Evolutionary conservation across 2,329 filamentous ascomycete species (phyloP), one percentile per base, ranked within the genome.

Genomic region (Talaromyces verruculosus): DNA sequence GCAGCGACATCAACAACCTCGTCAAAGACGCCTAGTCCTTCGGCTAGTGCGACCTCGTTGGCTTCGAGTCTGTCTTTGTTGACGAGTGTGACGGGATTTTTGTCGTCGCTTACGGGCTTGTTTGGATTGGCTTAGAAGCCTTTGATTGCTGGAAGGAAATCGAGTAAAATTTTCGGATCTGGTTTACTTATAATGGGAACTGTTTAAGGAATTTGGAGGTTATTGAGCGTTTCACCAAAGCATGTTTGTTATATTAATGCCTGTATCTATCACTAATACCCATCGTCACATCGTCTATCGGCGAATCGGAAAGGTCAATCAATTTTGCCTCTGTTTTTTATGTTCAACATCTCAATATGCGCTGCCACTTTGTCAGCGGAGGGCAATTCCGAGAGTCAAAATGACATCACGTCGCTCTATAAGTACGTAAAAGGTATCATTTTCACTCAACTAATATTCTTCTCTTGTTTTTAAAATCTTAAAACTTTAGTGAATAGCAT

Each of bases 321-420:
- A 35, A 7, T 30, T 11, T 61, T 19, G 19, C 35, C 35, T 39
- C 15, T 3, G 28, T 30, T 13, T 35, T 19, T 30, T 39, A 51
- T 39, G 17, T 49, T 47, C 19, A 51, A 28, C 37, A 39, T 33
- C 47, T 28, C 17, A 49, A 41, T 13, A 55, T 13, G 15, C 10
- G 47, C 37, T 55, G 22, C 51, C 60, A 63, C 45, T 49, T 43
- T 49, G 43, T 37, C 30, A 45, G 13, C 58, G 64, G 64, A 65
- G 37, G 7, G 15, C 19, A 19, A n/a, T 57, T 61, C 64, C 64
- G 64, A 57, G 59, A 65, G 19, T 45, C 47, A 65, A 61, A 53
- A 65, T 65, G 64, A 65, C 64, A 65, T 65, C 64, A 65, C 64
- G 30, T 28, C 28, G 47, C 41, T 59, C 47, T 58, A 58, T 47